These are phyloP conservation scores for Cyberlindnera samutprakarnensis DNA, from an alignment of 805 yeast species.

Conservation along the genomic window DNA sequence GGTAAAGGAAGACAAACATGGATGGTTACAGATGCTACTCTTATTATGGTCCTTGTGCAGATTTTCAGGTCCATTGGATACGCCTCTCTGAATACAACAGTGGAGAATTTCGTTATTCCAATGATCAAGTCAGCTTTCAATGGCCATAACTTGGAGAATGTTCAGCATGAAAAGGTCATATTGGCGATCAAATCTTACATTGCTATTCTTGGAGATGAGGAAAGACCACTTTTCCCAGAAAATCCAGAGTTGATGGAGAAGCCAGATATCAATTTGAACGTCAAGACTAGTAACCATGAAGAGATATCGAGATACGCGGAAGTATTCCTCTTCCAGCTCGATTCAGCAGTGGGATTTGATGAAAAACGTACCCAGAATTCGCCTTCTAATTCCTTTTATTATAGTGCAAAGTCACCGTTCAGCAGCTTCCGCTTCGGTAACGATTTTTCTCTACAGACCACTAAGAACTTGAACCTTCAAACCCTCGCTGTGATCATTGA, in stretches of 20 bases:
- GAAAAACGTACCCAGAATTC: constrained; percentile 19
- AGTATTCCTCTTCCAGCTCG: constrained; percentile 49
- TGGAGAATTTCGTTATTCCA: constrained; percentile 73
- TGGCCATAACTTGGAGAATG: constrained; percentile 49
- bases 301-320: constrained; percentile 59
- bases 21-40: constrained; percentile 55
- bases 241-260: constrained; percentile 25
- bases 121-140: constrained; percentile 55
- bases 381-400: constrained; percentile 28
- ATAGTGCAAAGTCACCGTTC: constrained; percentile 26
- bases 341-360: constrained; percentile 42
- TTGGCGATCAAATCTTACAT: constrained; percentile 67
- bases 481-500: constrained; percentile 65
- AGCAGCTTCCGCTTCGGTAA: constrained; percentile 34
- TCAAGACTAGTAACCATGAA: constrained; percentile 44
- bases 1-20: constrained; percentile 65
- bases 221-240: constrained; percentile 71
- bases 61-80: constrained; percentile 72
- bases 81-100: constrained; percentile 67
- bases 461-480: constrained; percentile 39
- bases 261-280: constrained; percentile 25
- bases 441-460: constrained; percentile 29
- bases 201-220: constrained; percentile 59
- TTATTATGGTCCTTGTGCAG: constrained; percentile 63
- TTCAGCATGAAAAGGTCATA: constrained; percentile 63